Evolutionary conservation across 257 asterid species (phyloP), one percentile per base, ranked within the genome.

Genomic region (Phtheirospermum japonicum): DNA sequence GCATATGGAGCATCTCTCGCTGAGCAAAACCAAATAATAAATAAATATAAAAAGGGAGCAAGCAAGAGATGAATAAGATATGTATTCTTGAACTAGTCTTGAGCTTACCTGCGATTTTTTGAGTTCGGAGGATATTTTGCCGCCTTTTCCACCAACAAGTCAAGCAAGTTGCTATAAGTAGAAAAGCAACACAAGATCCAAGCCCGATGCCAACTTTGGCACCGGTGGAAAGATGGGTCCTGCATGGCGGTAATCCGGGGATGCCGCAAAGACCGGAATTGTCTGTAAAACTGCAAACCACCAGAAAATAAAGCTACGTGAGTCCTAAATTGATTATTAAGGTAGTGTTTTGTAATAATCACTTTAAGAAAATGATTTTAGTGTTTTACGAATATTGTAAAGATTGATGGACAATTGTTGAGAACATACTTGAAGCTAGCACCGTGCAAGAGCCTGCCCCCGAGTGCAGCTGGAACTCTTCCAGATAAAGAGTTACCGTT

Each of bases 1-100:
- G 99, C 99, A 45, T 89, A 93, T 2, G 99, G 99, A 32, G 99
- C 99, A 20, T 79, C 95, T 78, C 97, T 83, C 65, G 96, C 99
- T 87, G 88, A 70, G 19, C 9, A 33, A 33, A 51, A 39, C 31
- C 17, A 9, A 39, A 37, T 57, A 42, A 42, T 6, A 11, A n/a
- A n/a, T n/a, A n/a, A n/a, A n/a, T n/a, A n/a, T n/a, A n/a, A n/a
- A n/a, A n/a, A n/a, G n/a, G n/a, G n/a, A n/a, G n/a, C n/a, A n/a
- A n/a, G n/a, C n/a, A n/a, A n/a, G n/a, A n/a, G n/a, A n/a, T 39
- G 3, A 2, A 13, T 39, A 9, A 39, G 2, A 36, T 6, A 8
- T 39, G 17, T 17, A 48, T 48, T 48, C 5, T 45, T 5, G 19
- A 39, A 39, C 7, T 39, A 9, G 13, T 32, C 31, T 18, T 14